Percentiles rank a stretch among this genome's conserved stretches.
Evolutionary conservation across 2,329 filamentous ascomycete species (phyloP).

Genomic region (Talaromyces pinophilus): DNA sequence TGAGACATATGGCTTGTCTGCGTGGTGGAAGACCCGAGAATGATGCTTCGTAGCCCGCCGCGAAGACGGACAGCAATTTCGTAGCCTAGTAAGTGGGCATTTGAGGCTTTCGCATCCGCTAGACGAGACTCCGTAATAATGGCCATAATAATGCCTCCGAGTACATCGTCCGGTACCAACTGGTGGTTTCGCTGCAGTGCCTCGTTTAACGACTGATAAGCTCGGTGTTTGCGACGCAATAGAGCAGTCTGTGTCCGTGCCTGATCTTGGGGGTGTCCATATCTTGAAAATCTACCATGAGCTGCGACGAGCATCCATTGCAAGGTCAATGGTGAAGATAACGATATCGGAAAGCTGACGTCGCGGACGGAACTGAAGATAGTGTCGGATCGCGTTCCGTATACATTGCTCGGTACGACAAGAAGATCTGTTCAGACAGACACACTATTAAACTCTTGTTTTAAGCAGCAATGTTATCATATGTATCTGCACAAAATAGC

Average conservation of each 20-base stretch:
- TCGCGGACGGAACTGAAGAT: constrained; percentile 18
- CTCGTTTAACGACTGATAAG: constrained; percentile 8
- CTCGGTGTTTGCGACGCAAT: constrained; percentile 5
- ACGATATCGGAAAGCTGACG: constrained; percentile 11
- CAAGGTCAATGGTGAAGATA: constrained; percentile 7
- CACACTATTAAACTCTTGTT: background rate
- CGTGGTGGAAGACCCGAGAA: background rate
- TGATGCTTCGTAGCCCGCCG: constrained; percentile 9
- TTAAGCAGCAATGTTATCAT: too few relatives aligned
- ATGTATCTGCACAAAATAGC: background rate
- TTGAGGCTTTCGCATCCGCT: constrained; percentile 1
- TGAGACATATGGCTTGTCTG: constrained; percentile 1
- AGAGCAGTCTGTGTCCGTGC: background rate
- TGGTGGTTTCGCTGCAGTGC: background rate
- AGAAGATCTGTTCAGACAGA: background rate
- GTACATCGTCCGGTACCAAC: constrained; percentile 2
- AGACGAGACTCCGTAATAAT: constrained; percentile 14
- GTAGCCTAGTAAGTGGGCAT: constrained; percentile 9
- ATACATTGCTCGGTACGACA: constrained; percentile 4
- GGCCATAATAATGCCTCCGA: constrained; percentile 9
- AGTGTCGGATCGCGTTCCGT: constrained; percentile 15
- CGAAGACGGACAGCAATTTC: constrained; percentile 5
- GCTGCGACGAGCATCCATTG: constrained; percentile 19
- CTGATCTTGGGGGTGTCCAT: background rate
- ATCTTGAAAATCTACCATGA: background rate